Base-by-base conservation (phyloP, 441 rosid genomes). In the Euphorbia celastroides region DNA sequence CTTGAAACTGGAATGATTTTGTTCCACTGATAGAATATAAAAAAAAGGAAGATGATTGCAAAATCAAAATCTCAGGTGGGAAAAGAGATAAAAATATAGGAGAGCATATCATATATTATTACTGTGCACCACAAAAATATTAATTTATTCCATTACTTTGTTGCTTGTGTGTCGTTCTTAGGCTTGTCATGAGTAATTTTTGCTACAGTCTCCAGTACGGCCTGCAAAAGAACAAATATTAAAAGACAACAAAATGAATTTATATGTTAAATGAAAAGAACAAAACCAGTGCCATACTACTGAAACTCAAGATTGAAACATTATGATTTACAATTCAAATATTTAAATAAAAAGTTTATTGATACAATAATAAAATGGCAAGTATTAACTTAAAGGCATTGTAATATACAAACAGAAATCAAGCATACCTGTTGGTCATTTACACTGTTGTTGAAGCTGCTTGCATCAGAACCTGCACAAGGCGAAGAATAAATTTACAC, bases 351-450 rank as follows among this genome's bases (percentile, higher is more conserved):
- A 34, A 20, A 20, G 0, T 7, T 30, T 1, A 34, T 20, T 41
- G 2, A 10, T 22, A 44, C 9, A 64, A 5, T 0, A 57, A 12
- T 22, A 54, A 25, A 32, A 36, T 26, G 22, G 13, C 12, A 58
- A 20, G 20, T 10, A 22, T 50, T 58, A 36, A 23, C 58, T 67
- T 44, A 12, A 16, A 60, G 5, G 26, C 34, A 73, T 58, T 56
- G 51, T 59, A 60, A 50, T 70, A 69, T 36, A 46, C 17, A 68
- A 34, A 14, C 42, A 67, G 72, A 72, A 73, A 41, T 30, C 26
- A 77, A 81, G 82, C 93, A 56, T 74, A 92, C 99, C 81, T 92
- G 90, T 78, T 94, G 88, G 73, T 86, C 99, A 69, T 94, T 94
- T 50, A 94, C 98, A 65, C 94, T 92, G 80, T 55, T 85, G 78